Base-by-base conservation (phyloP, 1,284 basidiomycete genomes). In the Ceratobasidium sp. region DNA sequence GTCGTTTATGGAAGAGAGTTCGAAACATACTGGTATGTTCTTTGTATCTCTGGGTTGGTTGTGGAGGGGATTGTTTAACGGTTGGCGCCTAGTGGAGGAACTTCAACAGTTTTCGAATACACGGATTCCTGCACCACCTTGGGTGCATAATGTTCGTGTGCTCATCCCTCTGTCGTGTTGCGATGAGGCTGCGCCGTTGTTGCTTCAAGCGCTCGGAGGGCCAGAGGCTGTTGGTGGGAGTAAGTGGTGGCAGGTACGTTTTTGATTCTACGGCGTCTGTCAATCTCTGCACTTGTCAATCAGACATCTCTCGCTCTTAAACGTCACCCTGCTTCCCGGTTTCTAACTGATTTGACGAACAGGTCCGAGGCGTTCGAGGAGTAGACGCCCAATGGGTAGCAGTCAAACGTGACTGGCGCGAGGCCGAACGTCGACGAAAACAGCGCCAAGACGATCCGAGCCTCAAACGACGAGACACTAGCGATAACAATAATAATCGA, bases 91-190 rank as follows among this genome's bases (percentile, higher is more conserved):
- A 0, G 91, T 96, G 3, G 94, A 96, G 82, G 94, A 96, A 69
- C 85, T 96, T 0, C 95, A 97, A 83, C 87, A 89, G 45, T 96
- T 97, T 81, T 90, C 93, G 4, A 96, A 97, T 81, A 93, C 92
- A 0, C 90, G 92, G 20, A 95, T 94, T 0, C 94, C 94, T 0
- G 90, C 94, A 2, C 94, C 96, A 3, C 96, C 96, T 54, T 96
- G 93, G 91, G 92, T 96, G 3, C 93, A 91, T 78, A 89, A 94
- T 42, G 88, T 95, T 54, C 89, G 92, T 33, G 86, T 95, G 4
- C 82, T 91, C 7, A 89, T 99, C 1, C 93, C 92, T 1, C 88
- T 92, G 83, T 86, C 88, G 0, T 91, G 88, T 76, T 96, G 96
- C 80, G 89, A 94, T 63, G 87, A 92, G 35, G 95, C 97, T 0